Percentiles rank a stretch among this genome's conserved stretches.
Evolutionary conservation across 495 filamentous ascomycete species (phyloP).

Genomic region (Xylaria palmicola): DNA sequence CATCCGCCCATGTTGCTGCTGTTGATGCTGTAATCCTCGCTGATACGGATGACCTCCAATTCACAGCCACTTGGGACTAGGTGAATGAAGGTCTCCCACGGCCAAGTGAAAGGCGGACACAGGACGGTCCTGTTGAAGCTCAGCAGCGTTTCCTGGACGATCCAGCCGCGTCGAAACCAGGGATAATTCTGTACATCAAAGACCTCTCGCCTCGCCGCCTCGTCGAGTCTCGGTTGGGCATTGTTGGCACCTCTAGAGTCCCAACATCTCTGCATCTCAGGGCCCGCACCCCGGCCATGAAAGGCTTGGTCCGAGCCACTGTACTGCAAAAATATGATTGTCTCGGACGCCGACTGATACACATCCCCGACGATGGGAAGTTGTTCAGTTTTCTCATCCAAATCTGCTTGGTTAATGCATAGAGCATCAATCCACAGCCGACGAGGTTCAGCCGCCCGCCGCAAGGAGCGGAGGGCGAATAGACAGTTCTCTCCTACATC

Average conservation of each 20-base stretch:
- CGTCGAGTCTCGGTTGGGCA: neutral
- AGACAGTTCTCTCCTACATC: neutral
- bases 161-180: neutral
- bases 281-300: neutral
- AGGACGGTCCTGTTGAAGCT: neutral
- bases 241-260: neutral
- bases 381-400: slow-evolving; percentile 29
- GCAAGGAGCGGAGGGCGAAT: neutral
- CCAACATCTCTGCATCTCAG: slow-evolving; percentile 1
- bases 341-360: neutral
- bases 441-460: neutral
- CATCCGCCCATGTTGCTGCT: neutral
- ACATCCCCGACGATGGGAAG: slow-evolving; percentile 10
- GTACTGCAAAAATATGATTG: neutral
- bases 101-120: neutral
- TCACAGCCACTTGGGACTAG: neutral
- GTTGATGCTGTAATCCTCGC: neutral
- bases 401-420: slow-evolving; percentile 36
- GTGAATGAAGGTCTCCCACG: neutral
- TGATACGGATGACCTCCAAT: neutral
- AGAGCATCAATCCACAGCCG: slow-evolving; percentile 35
- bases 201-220: neutral
- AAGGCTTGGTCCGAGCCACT: neutral
- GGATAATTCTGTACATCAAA: neutral
- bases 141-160: neutral